Evolutionary conservation across 441 rosid genomes (phyloP).

Genomic region (Theobroma grandiflorum): DNA sequence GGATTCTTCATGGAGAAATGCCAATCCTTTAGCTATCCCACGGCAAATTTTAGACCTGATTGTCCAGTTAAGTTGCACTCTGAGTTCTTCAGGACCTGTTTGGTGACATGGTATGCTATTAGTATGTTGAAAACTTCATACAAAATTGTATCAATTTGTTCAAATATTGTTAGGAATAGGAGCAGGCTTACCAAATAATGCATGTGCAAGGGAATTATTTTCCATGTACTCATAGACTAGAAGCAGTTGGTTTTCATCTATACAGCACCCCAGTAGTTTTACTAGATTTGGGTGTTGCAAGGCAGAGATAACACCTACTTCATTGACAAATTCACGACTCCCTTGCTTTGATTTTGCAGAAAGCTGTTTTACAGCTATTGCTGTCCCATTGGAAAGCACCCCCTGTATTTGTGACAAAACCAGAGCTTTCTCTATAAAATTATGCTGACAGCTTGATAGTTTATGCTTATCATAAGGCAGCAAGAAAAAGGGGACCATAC

Average conservation of each 20-base stretch:
- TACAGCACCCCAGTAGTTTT: slow-evolving; percentile 71
- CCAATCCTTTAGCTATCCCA: slow-evolving; percentile 74
- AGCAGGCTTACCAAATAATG: slow-evolving; percentile 59
- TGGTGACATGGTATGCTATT: not conserved
- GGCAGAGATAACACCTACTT: slow-evolving; percentile 70
- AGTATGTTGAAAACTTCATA: not conserved
- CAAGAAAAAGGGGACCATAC: slow-evolving; percentile 35
- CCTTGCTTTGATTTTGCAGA: slow-evolving; percentile 77
- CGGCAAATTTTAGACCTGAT: slow-evolving; percentile 57
- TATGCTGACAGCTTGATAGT: slow-evolving; percentile 16
- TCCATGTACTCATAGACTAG: slow-evolving; percentile 79
- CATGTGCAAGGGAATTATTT: slow-evolving; percentile 68
- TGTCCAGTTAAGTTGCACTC: slow-evolving; percentile 56
- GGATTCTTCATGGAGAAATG: slow-evolving; percentile 74
- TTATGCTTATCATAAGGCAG: not conserved
- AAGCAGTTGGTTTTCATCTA: slow-evolving; percentile 65
- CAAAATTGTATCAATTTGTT: not conserved
- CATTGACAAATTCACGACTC: slow-evolving; percentile 71
- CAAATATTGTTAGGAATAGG: not conserved
- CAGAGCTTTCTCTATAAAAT: not conserved
- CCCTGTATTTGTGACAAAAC: slow-evolving; percentile 48
- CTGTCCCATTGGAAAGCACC: slow-evolving; percentile 54
- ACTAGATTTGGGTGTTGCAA: slow-evolving; percentile 77
- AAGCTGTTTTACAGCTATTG: slow-evolving; percentile 73
- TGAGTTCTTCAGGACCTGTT: slow-evolving; percentile 25